Conservation (phyloP, 352 stramenopile species). For the Globisporangium radiosum region DNA sequence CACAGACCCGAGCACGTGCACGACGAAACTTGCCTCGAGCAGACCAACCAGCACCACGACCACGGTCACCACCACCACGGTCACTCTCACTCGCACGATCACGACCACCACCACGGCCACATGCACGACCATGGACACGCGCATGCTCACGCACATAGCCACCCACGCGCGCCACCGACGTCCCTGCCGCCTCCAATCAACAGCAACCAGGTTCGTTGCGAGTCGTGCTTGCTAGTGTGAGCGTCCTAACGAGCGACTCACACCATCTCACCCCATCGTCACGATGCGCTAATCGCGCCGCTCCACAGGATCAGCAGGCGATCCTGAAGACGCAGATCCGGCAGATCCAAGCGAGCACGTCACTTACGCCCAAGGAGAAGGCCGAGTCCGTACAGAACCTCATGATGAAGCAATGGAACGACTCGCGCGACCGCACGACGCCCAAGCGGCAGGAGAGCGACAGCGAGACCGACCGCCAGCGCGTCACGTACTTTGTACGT, state of each 20-base stretch:
- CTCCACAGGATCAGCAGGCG: conserved; percentile 37
- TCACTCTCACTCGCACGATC: not conserved
- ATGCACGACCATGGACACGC: conserved; percentile 21
- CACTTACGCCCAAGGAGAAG: conserved; percentile 76
- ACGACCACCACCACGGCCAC: not conserved
- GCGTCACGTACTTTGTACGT: conserved; percentile 53
- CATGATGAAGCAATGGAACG: conserved; percentile 85
- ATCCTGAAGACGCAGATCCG: conserved; percentile 68
- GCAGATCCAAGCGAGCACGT: conserved; percentile 71
- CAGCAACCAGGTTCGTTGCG: conserved; percentile 34
- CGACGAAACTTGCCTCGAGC: conserved; percentile 2
- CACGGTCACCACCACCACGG: not conserved
- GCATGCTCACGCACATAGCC: conserved; percentile 18
- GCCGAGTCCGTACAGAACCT: conserved; percentile 76
- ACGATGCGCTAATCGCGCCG: not conserved
- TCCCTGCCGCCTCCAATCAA: conserved; percentile 43
- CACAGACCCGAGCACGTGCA: conserved; percentile 8
- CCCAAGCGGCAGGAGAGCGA: conserved; percentile 34
- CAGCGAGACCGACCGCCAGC: conserved; percentile 37
- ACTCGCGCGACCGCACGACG: conserved; percentile 49
- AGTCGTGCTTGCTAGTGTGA: not conserved
- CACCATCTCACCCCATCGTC: too few species aligned
- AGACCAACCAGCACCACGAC: conserved; percentile 7
- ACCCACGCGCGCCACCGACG: conserved; percentile 9
- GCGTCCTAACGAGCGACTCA: too few species aligned